A percentile compares a stretch with the other conserved stretches of the same genome.
These are phyloP conservation scores for Penicillium brevicompactum DNA, from an alignment of 2,329 filamentous ascomycete genomes.

Conservation along the genomic window DNA sequence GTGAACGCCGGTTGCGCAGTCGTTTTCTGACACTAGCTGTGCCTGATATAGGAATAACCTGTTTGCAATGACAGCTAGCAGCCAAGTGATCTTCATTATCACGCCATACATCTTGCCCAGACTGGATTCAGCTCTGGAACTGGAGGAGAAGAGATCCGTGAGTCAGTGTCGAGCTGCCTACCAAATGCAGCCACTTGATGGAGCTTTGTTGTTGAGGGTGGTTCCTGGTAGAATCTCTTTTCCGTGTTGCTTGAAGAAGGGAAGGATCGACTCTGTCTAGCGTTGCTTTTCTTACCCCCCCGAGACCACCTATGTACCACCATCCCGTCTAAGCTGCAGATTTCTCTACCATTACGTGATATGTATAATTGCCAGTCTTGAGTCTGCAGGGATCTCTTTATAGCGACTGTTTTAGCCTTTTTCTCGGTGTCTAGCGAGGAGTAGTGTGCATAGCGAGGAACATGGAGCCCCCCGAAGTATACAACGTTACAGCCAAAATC, in stretches of 20 bases:
- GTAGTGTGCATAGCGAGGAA: not conserved
- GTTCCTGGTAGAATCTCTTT: not conserved
- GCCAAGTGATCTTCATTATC: constrained; percentile 10
- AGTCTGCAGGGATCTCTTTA: not conserved
- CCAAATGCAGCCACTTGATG: not conserved
- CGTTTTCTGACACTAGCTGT: constrained; percentile 11
- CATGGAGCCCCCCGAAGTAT: not conserved
- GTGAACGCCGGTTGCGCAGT: constrained; percentile 25
- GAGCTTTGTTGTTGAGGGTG: not conserved
- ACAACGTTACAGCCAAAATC: not conserved
- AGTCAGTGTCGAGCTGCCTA: not conserved
- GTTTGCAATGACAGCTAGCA: constrained; percentile 1
- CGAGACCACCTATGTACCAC: not conserved
- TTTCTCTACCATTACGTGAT: not conserved
- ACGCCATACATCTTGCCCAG: constrained; percentile 8
- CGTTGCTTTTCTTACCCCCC: constrained; percentile 1
- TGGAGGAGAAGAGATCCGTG: not conserved
- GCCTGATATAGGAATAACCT: constrained; percentile 4
- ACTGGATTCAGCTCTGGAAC: not conserved
- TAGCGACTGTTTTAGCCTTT: not conserved
- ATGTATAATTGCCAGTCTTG: not conserved
- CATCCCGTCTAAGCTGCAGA: not conserved
- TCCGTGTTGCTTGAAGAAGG: not conserved
- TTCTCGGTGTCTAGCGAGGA: not conserved
- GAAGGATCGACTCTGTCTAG: not conserved